phyloP scores from a whole-genome alignment of 164 flowering plant species.

The Kalanchoe fedtschenkoi region DNA sequence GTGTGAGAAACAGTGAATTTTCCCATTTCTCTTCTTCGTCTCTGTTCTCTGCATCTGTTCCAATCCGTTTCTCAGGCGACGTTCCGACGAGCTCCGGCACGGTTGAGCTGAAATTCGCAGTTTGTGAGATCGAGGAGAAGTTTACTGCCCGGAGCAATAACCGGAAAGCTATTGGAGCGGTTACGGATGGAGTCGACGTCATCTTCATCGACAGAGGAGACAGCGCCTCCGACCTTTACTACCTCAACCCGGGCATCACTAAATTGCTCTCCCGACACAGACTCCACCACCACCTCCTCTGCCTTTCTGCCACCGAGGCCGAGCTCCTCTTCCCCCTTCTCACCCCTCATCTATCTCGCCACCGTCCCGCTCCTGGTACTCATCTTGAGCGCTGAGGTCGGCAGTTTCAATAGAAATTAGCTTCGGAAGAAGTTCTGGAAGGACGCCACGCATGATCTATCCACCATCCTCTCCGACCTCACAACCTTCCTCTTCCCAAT shows the following conservation, averaged over 20 bases:
- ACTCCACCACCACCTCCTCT: no score
- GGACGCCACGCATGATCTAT: conserved; percentile 56
- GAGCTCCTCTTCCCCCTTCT: no score
- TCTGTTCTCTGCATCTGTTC: no score
- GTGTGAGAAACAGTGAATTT: no score
- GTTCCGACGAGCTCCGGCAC: no score
- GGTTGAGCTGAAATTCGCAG: conserved; percentile 58
- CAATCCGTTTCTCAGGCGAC: no score
- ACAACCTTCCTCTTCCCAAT: conserved; percentile 51
- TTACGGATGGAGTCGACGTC: no score
- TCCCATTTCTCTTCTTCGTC: no score
- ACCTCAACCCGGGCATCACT: no score
- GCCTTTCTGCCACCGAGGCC: no score
- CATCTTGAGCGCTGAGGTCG: conserved; percentile 72
- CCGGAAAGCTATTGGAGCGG: conserved; percentile 68
- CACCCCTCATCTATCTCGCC: conserved; percentile 56
- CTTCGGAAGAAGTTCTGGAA: conserved; percentile 73
- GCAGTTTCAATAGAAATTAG: conserved; percentile 58
- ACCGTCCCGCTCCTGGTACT: conserved; percentile 57
- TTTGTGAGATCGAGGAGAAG: conserved; percentile 43
- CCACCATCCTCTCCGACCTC: conserved; percentile 48
- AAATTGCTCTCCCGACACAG: no score
- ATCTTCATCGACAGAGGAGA: conserved; percentile 77
- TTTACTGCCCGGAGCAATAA: conserved; percentile 46
- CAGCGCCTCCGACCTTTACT: conserved; percentile 47